Percentiles rank a stretch among this genome's conserved stretches.
These are phyloP conservation scores for Alternaria novae-zelandiae DNA, from an alignment of 2,329 filamentous ascomycete species.

Conservation along the genomic window DNA sequence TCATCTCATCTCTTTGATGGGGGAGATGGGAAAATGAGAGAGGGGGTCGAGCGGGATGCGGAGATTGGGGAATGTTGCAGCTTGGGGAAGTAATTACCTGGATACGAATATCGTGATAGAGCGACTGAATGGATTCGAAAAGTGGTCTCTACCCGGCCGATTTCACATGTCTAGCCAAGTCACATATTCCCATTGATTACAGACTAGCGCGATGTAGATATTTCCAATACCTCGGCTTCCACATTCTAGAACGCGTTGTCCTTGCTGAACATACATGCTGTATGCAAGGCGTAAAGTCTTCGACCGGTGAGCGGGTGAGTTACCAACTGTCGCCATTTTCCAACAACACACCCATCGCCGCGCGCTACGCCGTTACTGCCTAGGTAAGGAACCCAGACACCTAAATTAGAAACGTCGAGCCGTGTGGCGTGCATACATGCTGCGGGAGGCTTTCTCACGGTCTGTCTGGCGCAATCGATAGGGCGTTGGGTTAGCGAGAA, in stretches of 20 bases:
- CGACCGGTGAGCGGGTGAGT: neutral
- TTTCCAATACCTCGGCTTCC: neutral
- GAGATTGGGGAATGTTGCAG: neutral
- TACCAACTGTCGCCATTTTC: neutral
- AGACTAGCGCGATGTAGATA: neutral
- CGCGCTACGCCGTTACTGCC: neutral
- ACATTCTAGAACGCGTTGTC: neutral
- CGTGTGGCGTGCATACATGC: neutral
- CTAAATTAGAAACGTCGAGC: neutral
- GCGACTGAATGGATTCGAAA: neutral
- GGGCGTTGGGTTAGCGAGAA: neutral
- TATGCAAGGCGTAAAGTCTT: neutral
- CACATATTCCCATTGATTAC: neutral
- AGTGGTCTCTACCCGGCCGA: neutral
- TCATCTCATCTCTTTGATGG: neutral
- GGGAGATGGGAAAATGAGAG: neutral
- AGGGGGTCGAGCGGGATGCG: neutral
- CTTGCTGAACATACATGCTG: neutral
- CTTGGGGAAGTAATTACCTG: neutral
- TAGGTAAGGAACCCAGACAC: neutral
- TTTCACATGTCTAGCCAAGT: neutral
- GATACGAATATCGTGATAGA: neutral
- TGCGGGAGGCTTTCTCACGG: neutral
- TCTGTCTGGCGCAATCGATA: neutral
- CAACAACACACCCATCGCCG: neutral